Evolutionary conservation across 805 yeast genomes (phyloP).

Genomic region (Cyberlindnera amylophila): DNA sequence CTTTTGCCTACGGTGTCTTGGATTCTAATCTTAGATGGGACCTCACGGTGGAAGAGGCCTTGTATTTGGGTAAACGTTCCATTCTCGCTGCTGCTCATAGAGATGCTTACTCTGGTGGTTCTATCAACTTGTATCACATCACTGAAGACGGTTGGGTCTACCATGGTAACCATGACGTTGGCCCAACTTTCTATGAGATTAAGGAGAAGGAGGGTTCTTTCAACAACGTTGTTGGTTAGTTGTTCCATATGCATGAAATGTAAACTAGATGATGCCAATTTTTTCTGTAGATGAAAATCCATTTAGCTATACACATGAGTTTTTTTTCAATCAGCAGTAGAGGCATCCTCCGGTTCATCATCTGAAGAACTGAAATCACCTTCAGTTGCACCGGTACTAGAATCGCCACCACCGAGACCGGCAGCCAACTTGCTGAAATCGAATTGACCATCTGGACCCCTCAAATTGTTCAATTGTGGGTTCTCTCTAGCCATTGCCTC

Average conservation of each 20-base stretch:
- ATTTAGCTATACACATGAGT: no score
- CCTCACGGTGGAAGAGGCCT: constrained; percentile 85
- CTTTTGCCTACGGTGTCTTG: constrained; percentile 97
- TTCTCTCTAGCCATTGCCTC: constrained; percentile 14
- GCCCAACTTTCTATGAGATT: constrained; percentile 85
- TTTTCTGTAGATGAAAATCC: no score
- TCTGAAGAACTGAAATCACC: constrained; percentile 31
- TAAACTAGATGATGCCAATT: no score
- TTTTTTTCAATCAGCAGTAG: no score
- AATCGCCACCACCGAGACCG: constrained; percentile 7
- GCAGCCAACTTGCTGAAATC: constrained; percentile 29
- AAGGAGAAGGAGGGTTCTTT: constrained; percentile 87
- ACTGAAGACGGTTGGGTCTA: constrained; percentile 92
- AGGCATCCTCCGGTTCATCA: constrained; percentile 28
- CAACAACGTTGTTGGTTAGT: constrained; percentile 61
- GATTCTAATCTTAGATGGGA: constrained; percentile 94
- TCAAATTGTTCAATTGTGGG: constrained; percentile 17
- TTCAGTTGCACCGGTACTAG: constrained; percentile 20
- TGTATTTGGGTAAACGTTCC: constrained; percentile 90
- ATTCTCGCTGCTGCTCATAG: constrained; percentile 97
- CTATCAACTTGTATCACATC: constrained; percentile 88
- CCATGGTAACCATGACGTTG: constrained; percentile 95
- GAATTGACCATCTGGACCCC: constrained; percentile 22
- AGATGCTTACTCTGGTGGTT: constrained; percentile 98
- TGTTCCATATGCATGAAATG: no score